Percentiles rank a stretch among this genome's conserved stretches.
Conservation (phyloP, 2,329 filamentous ascomycete species). For the Phoma sp. region DNA sequence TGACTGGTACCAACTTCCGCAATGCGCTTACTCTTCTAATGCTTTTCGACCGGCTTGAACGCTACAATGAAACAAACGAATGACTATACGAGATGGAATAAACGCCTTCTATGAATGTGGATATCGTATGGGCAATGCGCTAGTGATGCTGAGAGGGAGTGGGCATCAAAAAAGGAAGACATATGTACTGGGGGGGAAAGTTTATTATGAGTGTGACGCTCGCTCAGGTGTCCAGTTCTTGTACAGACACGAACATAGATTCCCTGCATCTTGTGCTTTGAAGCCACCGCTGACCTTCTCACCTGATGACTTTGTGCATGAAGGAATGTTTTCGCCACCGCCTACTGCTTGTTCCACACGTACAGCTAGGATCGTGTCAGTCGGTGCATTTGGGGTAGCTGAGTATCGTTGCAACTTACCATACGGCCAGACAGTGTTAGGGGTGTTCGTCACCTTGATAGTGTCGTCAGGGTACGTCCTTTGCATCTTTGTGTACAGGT, state of each 20-base stretch:
- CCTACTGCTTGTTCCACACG: slow-evolving; percentile 62
- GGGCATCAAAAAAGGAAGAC: neutral
- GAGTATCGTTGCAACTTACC: slow-evolving; percentile 28
- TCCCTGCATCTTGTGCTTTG: slow-evolving; percentile 41
- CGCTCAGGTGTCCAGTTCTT: slow-evolving; percentile 47
- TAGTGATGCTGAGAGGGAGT: neutral
- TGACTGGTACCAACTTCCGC: too few species aligned
- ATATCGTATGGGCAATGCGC: slow-evolving; percentile 7
- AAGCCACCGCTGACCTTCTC: slow-evolving; percentile 47
- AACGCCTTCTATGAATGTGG: neutral
- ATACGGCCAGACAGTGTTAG: slow-evolving; percentile 45
- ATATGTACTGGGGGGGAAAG: too few species aligned
- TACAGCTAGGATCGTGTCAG: slow-evolving; percentile 50
- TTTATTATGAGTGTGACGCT: neutral
- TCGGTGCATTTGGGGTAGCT: slow-evolving; percentile 2
- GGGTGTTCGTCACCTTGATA: slow-evolving; percentile 36
- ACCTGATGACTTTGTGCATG: slow-evolving; percentile 58
- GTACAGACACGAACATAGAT: slow-evolving; percentile 57
- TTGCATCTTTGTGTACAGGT: slow-evolving; percentile 65
- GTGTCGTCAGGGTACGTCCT: slow-evolving; percentile 49
- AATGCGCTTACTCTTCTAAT: neutral
- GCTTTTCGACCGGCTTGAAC: slow-evolving; percentile 12
- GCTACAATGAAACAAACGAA: slow-evolving; percentile 4
- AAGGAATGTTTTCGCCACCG: slow-evolving; percentile 59
- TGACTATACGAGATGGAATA: neutral